Evolutionary conservation across 2,329 filamentous ascomycete species (phyloP).

Genomic region (Aphanocladium album): DNA sequence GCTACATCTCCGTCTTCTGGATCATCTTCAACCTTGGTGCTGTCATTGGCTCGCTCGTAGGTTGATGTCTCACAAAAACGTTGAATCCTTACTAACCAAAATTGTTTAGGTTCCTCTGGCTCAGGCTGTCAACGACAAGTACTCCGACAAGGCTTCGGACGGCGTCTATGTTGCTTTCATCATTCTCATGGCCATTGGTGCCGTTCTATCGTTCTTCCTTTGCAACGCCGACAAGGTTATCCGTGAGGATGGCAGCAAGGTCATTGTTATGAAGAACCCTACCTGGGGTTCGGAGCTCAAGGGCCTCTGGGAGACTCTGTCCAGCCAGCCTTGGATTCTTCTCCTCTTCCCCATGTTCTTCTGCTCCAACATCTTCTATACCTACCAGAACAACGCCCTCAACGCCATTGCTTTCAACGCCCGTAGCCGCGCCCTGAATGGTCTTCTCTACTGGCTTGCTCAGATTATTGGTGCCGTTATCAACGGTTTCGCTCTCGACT

Average conservation of each 20-base stretch:
- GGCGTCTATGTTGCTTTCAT: constrained; percentile 88
- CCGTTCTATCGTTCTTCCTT: constrained; percentile 62
- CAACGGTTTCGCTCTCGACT: constrained; percentile 41
- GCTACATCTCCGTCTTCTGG: constrained; percentile 90
- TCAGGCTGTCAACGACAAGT: constrained; percentile 57
- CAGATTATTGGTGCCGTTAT: constrained; percentile 49
- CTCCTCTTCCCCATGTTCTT: constrained; percentile 47
- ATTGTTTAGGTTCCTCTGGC: constrained; percentile 60
- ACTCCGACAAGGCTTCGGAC: constrained; percentile 52
- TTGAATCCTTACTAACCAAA: not conserved
- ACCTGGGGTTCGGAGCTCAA: constrained; percentile 70
- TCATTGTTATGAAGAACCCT: constrained; percentile 88
- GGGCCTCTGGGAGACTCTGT: constrained; percentile 65
- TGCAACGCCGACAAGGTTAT: constrained; percentile 67
- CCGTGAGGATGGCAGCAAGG: constrained; percentile 69
- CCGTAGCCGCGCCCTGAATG: constrained; percentile 50
- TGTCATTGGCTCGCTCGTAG: constrained; percentile 70
- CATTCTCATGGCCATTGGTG: constrained; percentile 72
- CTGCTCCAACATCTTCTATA: constrained; percentile 51
- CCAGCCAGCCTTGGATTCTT: constrained; percentile 60
- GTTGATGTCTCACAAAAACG: constrained; percentile 16
- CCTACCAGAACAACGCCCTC: constrained; percentile 51
- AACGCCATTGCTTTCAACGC: constrained; percentile 51
- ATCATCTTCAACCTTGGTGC: constrained; percentile 90
- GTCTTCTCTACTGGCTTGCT: constrained; percentile 50